Evolutionary conservation across 2,329 filamentous ascomycete genomes (phyloP), one percentile per base, ranked within the genome.

Genomic region (Septoria linicola): DNA sequence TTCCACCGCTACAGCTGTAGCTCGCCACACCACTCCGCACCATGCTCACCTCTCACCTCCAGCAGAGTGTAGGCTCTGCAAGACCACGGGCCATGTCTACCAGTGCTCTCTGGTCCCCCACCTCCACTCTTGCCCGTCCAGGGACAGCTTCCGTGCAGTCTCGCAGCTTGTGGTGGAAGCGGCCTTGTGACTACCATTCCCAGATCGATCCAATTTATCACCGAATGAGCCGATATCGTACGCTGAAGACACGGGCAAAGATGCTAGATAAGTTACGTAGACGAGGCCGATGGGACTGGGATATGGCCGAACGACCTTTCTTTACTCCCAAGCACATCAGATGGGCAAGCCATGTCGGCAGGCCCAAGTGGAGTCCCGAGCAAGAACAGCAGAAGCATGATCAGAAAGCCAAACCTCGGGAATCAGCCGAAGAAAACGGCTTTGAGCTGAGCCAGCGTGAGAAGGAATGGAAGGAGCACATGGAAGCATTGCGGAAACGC

Each of bases 391-490:
- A 51, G 1, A 42, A 55, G 19, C 55, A 60, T 8, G 53, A 54
- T 31, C 54, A 37, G 8, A 49, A 51, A 13, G 40, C 35, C 27
- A 55, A 25, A 42, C 48, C 49, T 49, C 53, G 42, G 41, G 53
- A 51, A 40, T 25, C 27, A 43, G 45, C 23, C 8, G 43, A 53
- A 23, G 45, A 54, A 20, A 49, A 60, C 20, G 59, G 59, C 45
- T 59, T 60, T 34, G 65, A 66, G 58, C 57, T 68, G 10, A 63
- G 54, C 42, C 53, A 57, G 32, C 52, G 56, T 14, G 59, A 65
- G 60, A 65, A 64, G 54, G 54, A 59, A 36, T 68, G 67, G 67
- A 65, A 65, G 47, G 59, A 66, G 32, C 58, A 63, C 47, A 66
- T 68, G 63, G 64, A 67, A 41, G 52, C 54, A 6, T 62, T 68